Base-by-base conservation (phyloP, 371 early-diverging fungal genomes). In the Haplosporangium sp. region DNA sequence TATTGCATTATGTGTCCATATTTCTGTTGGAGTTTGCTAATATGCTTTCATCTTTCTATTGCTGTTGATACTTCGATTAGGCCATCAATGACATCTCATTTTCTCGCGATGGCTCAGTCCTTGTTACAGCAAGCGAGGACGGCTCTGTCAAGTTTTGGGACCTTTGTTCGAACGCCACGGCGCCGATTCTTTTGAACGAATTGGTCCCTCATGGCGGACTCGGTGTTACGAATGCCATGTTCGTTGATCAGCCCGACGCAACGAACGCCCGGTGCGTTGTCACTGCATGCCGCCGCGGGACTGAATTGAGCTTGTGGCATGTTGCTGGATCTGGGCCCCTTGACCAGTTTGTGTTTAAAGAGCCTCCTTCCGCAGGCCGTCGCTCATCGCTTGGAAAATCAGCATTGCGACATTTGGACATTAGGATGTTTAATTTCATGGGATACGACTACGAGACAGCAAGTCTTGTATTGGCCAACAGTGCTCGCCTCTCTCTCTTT, bases 101-200 rank as follows among this genome's bases (percentile, higher is more conserved):
- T 38, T 83, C 83, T 3, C 70, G 73, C 1, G 83, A 83, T 48
- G 83, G 83, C 45, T 64, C 83, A 12, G 80, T 73, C 20, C 59
- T 83, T 29, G 59, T 76, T 5, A 83, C 83, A n/a, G 83, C 82
- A 14, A 80, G 77, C 46, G 82, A 73, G 42, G 81, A 81, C 55
- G 82, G 82, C 12, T 57, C 69, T 7, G 73, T 83, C 64, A 75
- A 71, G 47, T 65, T 80, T 48, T 82, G 76, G 74, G 73, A 69
- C 48, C 48, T 75, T 11, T 46, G 55, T 40, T 16, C 48, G 21
- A 21, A 38, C 5, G 14, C 62, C 9, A 46, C 48, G 1, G 67
- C 54, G 13, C 60, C 71, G n/a, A 50, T 64, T 14, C 45, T 73
- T 0, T 43, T 82, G 55, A 67, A 70, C 36, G 76, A 69, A 37